Conservation (phyloP, 1,284 basidiomycete species). For the Pyrrhoderma noxium region DNA sequence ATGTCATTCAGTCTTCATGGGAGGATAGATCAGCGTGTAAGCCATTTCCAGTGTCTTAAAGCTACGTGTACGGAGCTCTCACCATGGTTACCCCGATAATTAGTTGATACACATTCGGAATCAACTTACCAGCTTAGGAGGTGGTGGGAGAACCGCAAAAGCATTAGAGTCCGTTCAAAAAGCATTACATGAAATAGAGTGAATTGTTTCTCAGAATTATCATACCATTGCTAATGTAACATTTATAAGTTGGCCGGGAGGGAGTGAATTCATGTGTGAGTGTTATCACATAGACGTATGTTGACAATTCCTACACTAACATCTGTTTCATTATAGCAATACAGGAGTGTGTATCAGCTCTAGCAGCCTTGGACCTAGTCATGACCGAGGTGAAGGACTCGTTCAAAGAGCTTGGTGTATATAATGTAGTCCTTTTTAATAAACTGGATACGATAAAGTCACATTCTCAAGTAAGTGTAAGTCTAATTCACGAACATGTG, state of each 20-base stretch:
- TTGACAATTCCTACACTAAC: background rate
- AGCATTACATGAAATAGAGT: background rate
- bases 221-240: no score
- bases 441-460: background rate
- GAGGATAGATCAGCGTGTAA: no score
- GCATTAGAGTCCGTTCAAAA: conserved; percentile 1
- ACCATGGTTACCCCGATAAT: no score
- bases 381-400: background rate
- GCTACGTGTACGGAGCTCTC: no score
- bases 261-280: background rate
- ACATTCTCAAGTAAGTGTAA: background rate
- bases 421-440: background rate
- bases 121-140: conserved; percentile 1
- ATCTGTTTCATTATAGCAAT: background rate
- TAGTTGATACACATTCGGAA: background rate
- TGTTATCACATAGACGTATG: background rate
- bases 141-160: conserved; percentile 5
- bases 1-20: no score
- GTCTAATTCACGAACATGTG: no score
- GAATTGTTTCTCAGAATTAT: background rate
- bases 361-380: background rate
- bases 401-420: conserved; percentile 1
- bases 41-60: no score
- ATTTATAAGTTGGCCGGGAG: background rate
- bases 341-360: background rate